Percentiles rank a stretch among this genome's conserved stretches.
phyloP scores from a whole-genome alignment of 257 asterid species.

The Petunia secreta region DNA sequence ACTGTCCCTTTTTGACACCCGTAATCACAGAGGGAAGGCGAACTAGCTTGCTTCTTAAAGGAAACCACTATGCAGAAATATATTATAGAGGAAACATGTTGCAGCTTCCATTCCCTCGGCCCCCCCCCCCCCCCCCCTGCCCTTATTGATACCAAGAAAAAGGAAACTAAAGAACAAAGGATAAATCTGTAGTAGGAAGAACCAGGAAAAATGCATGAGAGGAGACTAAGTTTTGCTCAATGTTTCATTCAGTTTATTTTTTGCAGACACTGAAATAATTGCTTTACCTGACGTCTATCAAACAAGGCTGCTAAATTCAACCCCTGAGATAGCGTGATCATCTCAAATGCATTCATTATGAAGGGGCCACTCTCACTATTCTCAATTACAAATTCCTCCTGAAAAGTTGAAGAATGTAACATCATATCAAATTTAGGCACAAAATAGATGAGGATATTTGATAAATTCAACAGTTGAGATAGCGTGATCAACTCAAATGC shows the following conservation, averaged over 20 bases:
- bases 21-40: background rate
- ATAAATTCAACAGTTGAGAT: conserved; percentile 85
- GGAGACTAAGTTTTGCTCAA: background rate
- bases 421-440: conserved; percentile 1
- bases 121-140: background rate
- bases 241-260: background rate
- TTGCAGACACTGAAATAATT: background rate
- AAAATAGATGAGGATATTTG: conserved; percentile 23
- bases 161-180: background rate
- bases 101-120: background rate
- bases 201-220: background rate
- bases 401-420: conserved; percentile 38
- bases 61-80: background rate
- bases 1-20: too few species aligned
- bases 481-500: conserved; percentile 96
- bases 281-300: conserved; percentile 82
- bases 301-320: conserved; percentile 86
- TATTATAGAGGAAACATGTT: background rate
- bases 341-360: conserved; percentile 93
- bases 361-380: conserved; percentile 65
- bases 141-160: background rate
- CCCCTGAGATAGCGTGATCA: conserved; percentile 97
- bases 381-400: conserved; percentile 80
- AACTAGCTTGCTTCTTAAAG: conserved; percentile 12
- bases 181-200: background rate